Percentiles rank a stretch among this genome's conserved stretches.
Evolutionary conservation across 768 basidiomycete genomes (phyloP).

Genomic region (Baorangia bicolor): DNA sequence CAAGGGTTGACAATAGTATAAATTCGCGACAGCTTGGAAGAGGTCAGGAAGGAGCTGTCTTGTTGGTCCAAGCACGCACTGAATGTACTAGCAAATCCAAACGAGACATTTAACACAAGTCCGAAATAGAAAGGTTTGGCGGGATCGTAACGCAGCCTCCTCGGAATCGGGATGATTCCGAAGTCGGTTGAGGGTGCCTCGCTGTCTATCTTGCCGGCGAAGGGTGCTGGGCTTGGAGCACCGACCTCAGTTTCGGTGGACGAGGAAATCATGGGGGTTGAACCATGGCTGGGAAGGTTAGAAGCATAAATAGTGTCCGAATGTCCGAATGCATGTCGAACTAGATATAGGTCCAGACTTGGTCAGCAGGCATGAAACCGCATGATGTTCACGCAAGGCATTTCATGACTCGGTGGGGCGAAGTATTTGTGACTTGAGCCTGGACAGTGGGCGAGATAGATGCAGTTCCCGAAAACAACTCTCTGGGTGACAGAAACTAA

Average conservation of each 20-base stretch:
- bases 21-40: slow-evolving; percentile 58
- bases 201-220: background rate
- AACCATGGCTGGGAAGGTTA: background rate
- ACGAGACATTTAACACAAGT: slow-evolving; percentile 51
- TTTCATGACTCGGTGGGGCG: too few relatives aligned
- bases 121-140: slow-evolving; percentile 52
- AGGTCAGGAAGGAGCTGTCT: background rate
- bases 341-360: background rate
- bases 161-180: slow-evolving; percentile 63
- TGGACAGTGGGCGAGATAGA: too few relatives aligned
- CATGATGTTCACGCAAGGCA: too few relatives aligned
- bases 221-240: background rate
- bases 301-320: slow-evolving; percentile 16
- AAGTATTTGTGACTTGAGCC: too few relatives aligned
- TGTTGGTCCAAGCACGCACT: slow-evolving; percentile 13
- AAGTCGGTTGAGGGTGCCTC: slow-evolving; percentile 44
- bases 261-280: slow-evolving; percentile 19
- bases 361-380: too few relatives aligned
- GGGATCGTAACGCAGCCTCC: slow-evolving; percentile 50
- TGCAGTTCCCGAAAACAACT: too few relatives aligned
- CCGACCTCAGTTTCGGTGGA: background rate
- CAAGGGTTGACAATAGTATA: slow-evolving; percentile 83
- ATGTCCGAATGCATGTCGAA: background rate
- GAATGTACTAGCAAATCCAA: slow-evolving; percentile 61
- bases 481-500: too few relatives aligned